Evolutionary conservation across 2,329 filamentous ascomycete genomes (phyloP).

Genomic region (Diaporthe eres): DNA sequence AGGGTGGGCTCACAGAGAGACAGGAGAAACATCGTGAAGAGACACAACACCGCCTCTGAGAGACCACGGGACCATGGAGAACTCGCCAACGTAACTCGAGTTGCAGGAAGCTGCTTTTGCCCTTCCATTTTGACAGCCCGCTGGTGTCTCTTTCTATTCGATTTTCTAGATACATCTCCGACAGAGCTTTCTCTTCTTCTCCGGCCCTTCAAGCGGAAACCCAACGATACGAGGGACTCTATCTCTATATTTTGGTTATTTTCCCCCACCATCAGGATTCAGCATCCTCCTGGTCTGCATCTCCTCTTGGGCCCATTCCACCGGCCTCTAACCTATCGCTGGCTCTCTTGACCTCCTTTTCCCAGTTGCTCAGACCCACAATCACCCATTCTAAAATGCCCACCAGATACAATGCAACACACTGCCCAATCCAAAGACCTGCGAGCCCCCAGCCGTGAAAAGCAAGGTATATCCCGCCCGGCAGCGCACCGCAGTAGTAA

Average conservation of each 20-base stretch:
- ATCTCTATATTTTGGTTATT: neutral
- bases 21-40: neutral
- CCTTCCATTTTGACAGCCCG: neutral
- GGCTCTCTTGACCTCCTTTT: conserved; percentile 78
- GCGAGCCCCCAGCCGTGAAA: conserved; percentile 88
- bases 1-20: neutral
- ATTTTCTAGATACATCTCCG: neutral
- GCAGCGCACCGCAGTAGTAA: conserved; percentile 87
- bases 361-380: conserved; percentile 84
- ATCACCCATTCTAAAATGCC: conserved; percentile 84
- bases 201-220: neutral
- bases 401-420: conserved; percentile 84
- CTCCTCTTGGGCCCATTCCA: conserved; percentile 38
- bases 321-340: conserved; percentile 77
- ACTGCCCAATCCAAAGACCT: conserved; percentile 88
- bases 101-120: neutral
- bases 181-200: no score
- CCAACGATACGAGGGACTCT: neutral
- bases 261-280: neutral
- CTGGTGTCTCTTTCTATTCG: neutral
- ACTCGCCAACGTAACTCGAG: neutral
- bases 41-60: neutral
- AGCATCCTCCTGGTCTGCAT: neutral
- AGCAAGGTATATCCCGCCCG: conserved; percentile 85
- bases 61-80: neutral